A percentile compares a stretch with the other conserved stretches of the same genome.
phyloP scores from a whole-genome alignment of 208 protist genomes.

The Trypanosoma caninum region DNA sequence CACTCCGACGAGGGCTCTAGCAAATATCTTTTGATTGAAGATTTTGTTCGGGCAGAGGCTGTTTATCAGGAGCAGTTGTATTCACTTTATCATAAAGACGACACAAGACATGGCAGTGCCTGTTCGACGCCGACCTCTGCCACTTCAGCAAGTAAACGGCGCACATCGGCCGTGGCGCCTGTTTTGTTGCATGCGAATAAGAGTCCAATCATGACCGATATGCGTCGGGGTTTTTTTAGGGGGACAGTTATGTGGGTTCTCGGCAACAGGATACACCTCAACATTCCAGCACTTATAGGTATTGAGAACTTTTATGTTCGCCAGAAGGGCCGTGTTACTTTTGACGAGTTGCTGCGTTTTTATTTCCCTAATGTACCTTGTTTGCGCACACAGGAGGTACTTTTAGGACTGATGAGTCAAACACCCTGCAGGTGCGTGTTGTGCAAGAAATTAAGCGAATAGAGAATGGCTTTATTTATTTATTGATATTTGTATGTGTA shows the following conservation, averaged over 20 bases:
- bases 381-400: slow-evolving; percentile 11
- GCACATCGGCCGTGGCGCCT: not conserved
- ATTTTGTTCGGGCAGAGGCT: slow-evolving; percentile 12
- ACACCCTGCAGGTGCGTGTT: slow-evolving; percentile 4
- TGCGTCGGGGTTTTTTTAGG: slow-evolving; percentile 20
- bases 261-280: slow-evolving; percentile 19
- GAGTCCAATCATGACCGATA: slow-evolving; percentile 11
- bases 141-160: not conserved
- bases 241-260: slow-evolving; percentile 21
- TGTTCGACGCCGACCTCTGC: not conserved
- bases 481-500: not conserved
- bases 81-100: not conserved
- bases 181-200: not conserved
- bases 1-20: not conserved
- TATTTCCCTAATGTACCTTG: slow-evolving; percentile 23
- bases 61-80: slow-evolving; percentile 5
- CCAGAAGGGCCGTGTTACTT: slow-evolving; percentile 10
- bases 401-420: slow-evolving; percentile 5
- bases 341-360: slow-evolving; percentile 22
- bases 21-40: slow-evolving; percentile 15
- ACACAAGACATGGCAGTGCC: not conserved
- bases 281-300: slow-evolving; percentile 13
- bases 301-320: slow-evolving; percentile 21
- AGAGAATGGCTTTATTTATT: too few relatives aligned
- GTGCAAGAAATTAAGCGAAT: not conserved